Percentiles rank a stretch among this genome's conserved stretches.
These are phyloP conservation scores for Corynascus novoguineensis DNA, from an alignment of 495 filamentous ascomycete species.

Conservation along the genomic window DNA sequence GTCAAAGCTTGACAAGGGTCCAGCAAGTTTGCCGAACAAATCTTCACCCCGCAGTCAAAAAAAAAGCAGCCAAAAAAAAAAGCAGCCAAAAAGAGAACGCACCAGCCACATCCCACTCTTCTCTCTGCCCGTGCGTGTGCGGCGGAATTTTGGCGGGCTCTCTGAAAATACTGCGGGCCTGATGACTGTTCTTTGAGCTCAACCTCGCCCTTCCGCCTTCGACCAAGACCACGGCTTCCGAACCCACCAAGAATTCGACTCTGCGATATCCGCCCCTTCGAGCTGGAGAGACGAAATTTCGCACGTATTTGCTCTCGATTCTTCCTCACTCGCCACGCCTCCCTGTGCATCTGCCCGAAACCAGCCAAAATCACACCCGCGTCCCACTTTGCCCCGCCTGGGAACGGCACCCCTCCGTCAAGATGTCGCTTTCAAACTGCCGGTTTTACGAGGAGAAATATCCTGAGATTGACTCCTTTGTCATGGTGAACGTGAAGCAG, in stretches of 20 bases:
- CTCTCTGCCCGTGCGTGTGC: conserved; percentile 8
- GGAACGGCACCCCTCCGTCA: conserved; percentile 31
- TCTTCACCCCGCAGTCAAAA: conserved; percentile 10
- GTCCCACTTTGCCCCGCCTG: conserved; percentile 22
- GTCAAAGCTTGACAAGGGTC: not conserved
- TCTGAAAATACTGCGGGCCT: conserved; percentile 27
- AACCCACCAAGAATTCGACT: conserved; percentile 7
- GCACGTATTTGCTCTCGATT: not conserved
- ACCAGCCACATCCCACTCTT: conserved; percentile 28
- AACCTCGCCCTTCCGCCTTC: conserved; percentile 3
- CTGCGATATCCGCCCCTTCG: not conserved
- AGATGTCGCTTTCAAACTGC: conserved; percentile 97
- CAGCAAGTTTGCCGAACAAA: not conserved
- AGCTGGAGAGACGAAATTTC: not conserved
- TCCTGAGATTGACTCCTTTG: conserved; percentile 97
- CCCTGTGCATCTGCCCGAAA: conserved; percentile 6
- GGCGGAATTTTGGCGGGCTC: conserved; percentile 25
- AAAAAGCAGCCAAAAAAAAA: not conserved
- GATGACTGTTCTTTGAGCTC: conserved; percentile 25
- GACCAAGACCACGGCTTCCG: not conserved
- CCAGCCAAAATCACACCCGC: conserved; percentile 2
- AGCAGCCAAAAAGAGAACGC: conserved; percentile 5
- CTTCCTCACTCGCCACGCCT: not conserved
- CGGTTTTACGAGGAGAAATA: conserved; percentile 91
- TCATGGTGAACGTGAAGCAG: conserved; percentile 98